Base-by-base conservation (phyloP, 176 grass and related monocot genomes). In the Oryza australiensis region DNA sequence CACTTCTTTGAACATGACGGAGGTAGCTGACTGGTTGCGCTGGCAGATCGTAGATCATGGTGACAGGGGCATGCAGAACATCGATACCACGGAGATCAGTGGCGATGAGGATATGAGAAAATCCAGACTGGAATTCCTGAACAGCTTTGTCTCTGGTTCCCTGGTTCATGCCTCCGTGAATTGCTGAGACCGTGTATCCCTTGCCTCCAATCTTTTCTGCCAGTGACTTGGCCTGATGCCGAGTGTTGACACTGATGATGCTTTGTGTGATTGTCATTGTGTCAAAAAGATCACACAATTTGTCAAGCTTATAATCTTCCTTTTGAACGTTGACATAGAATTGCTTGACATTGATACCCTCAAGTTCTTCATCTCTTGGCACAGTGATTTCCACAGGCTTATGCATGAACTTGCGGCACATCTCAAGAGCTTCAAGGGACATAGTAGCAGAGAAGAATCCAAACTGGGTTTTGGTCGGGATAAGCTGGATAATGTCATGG, bases 31-130 rank as follows among this genome's bases (percentile, higher is more conserved):
- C 26, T 0, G 12, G 28, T 16, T 63, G 22, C 23, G 90, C 84
- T 20, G 93, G 90, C 41, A 95, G 62, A 73, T 95, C 93, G 43
- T 92, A 95, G 73, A 90, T 95, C 68, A 95, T 87, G 38, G 88
- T 62, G 26, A 88, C 23, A 0, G 79, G 87, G 10, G 82, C 85
- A 29, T 90, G 82, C 48, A 86, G 55, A 8, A 66, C 66, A 18
- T 88, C 77, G 2, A 85, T 82, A 35, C 85, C 79, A 72, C 43
- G 59, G 70, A 88, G 67, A 79, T 86, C 88, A 22, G 85, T 90
- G 67, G 90, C 65, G 10, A 95, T 73, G 29, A 92, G 59, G 55
- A 88, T 48, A 29, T 76, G 12, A 2, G 87, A 92, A 23, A 67
- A 92, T 13, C 88, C 88, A 22, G 88, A 92, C 16, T 7, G 30